Conservation (phyloP, 805 yeast genomes). For the Blastobotrys mokoenaii region DNA sequence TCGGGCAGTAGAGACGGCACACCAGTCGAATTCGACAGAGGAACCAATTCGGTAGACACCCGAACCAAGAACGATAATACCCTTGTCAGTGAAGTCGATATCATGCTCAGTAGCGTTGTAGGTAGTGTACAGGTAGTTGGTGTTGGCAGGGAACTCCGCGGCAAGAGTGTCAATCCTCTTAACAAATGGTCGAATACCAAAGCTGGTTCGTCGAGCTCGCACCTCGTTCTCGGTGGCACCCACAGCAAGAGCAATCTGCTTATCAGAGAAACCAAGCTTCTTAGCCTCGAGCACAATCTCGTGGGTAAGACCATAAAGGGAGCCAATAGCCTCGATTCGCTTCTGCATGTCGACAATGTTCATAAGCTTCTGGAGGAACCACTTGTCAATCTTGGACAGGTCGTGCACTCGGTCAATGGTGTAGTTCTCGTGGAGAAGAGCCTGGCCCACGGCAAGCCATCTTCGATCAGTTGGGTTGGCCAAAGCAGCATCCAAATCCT, state of each 20-base stretch:
- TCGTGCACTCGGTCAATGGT: slow-evolving; percentile 90
- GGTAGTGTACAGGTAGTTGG: slow-evolving; percentile 92
- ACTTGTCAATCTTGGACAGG: slow-evolving; percentile 83
- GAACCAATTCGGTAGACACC: slow-evolving; percentile 99
- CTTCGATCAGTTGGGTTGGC: slow-evolving; percentile 90
- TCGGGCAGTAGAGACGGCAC: slow-evolving; percentile 96
- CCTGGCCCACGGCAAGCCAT: slow-evolving; percentile 98
- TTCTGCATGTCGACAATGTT: slow-evolving; percentile 87
- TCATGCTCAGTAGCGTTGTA: slow-evolving; percentile 86
- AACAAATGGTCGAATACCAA: slow-evolving; percentile 82
- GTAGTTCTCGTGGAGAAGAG: slow-evolving; percentile 83
- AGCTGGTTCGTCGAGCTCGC: slow-evolving; percentile 70
- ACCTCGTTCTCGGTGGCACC: slow-evolving; percentile 70
- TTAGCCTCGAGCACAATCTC: slow-evolving; percentile 74
- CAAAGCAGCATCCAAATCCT: slow-evolving; percentile 69
- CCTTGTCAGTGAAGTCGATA: slow-evolving; percentile 77
- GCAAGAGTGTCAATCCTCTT: slow-evolving; percentile 96
- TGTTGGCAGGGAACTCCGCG: slow-evolving; percentile 97
- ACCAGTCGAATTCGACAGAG: slow-evolving; percentile 98
- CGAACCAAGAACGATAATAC: slow-evolving; percentile 93
- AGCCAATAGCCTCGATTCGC: slow-evolving; percentile 59
- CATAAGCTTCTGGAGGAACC: slow-evolving; percentile 90
- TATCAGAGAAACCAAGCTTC: slow-evolving; percentile 91
- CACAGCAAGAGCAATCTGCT: slow-evolving; percentile 77
- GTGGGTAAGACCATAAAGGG: slow-evolving; percentile 50